Conservation (phyloP, 148 eudicot genomes). For the Tetragonia tetragonoides region DNA sequence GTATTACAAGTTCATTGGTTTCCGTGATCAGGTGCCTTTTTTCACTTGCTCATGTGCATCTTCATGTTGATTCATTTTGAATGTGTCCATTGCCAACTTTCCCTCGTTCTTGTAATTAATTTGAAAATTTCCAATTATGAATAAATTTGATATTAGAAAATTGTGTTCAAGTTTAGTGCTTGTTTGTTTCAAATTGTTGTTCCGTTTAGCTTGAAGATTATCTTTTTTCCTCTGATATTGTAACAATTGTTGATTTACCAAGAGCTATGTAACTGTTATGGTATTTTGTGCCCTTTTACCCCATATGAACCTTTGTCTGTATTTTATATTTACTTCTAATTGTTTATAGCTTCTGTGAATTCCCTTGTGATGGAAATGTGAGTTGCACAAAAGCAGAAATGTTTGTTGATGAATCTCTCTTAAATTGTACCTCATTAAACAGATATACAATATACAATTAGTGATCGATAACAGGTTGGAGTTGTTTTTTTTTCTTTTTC, state of each 20-base stretch:
- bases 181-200: too few species aligned
- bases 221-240: too few species aligned
- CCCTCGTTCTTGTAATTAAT: background rate
- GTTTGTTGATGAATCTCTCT: background rate
- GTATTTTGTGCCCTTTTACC: background rate
- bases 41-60: background rate
- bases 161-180: too few species aligned
- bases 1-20: constrained; percentile 83
- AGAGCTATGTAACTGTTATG: too few species aligned
- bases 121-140: too few species aligned
- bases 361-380: too few species aligned
- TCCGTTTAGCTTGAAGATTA: too few species aligned
- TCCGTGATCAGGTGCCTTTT: constrained; percentile 66
- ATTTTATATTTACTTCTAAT: background rate
- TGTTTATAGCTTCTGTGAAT: background rate
- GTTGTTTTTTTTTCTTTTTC: too few species aligned
- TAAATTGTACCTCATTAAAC: background rate
- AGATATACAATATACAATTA: background rate
- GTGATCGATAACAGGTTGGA: background rate
- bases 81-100: background rate
- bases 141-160: too few species aligned
- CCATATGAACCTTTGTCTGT: background rate
- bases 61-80: background rate
- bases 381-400: too few species aligned
- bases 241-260: too few species aligned